phyloP scores from a whole-genome alignment of 768 basidiomycete species.

The Termitomyces titanicus region DNA sequence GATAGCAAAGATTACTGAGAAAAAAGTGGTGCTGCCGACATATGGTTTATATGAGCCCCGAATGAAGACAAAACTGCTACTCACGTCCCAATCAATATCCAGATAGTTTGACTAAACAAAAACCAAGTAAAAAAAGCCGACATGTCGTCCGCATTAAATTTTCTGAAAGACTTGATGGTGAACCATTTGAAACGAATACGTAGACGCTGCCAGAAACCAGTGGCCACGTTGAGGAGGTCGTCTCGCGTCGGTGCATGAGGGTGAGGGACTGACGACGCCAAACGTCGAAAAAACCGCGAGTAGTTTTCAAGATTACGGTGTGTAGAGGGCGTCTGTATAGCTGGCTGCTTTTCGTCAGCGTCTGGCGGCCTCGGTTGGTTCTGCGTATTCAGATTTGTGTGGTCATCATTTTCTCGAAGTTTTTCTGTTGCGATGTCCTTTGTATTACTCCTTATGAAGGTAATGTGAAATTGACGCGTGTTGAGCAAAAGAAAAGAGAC shows the following conservation, averaged over 20 bases:
- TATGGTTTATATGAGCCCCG: not conserved
- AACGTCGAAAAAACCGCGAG: slow-evolving; percentile 74
- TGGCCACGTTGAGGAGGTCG: slow-evolving; percentile 83
- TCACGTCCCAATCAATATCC: slow-evolving; percentile 94
- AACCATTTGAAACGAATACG: slow-evolving; percentile 97
- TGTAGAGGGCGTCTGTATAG: not conserved
- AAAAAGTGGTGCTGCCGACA: slow-evolving; percentile 80
- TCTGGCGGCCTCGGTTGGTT: not conserved
- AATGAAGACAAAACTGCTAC: slow-evolving; percentile 24
- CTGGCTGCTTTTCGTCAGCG: slow-evolving; percentile 1
- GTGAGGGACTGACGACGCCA: slow-evolving; percentile 76
- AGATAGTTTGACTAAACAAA: slow-evolving; percentile 90
- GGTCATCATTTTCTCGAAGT: not conserved
- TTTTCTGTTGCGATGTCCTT: not conserved
- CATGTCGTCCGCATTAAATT: slow-evolving; percentile 95
- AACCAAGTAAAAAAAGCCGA: slow-evolving; percentile 97
- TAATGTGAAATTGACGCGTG: slow-evolving; percentile 18
- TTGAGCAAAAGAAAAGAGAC: not conserved
- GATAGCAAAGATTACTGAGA: slow-evolving; percentile 88
- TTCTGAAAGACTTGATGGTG: slow-evolving; percentile 90
- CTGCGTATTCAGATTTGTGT: not conserved
- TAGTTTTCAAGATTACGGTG: slow-evolving; percentile 57
- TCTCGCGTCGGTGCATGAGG: slow-evolving; percentile 80
- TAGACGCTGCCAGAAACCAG: slow-evolving; percentile 86
- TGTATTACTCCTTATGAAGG: slow-evolving; percentile 2